Percentiles rank a stretch among this genome's conserved stretches.
Conservation (phyloP, 2,329 filamentous ascomycete genomes). For the Fusarium fracticaudum region DNA sequence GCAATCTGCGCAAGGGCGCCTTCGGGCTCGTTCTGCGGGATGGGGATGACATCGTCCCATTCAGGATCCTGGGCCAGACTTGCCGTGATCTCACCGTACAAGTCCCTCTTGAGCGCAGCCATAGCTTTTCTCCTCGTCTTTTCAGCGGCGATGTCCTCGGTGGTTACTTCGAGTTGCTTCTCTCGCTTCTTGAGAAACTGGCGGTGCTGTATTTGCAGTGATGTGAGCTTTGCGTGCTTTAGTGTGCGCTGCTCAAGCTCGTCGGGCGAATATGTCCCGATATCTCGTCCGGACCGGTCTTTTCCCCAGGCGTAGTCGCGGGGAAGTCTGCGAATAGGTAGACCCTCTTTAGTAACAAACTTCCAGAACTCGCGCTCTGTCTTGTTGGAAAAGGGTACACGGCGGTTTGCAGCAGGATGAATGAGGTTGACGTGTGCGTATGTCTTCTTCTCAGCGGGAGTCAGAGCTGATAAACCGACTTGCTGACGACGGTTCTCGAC, state of each 20-base stretch:
- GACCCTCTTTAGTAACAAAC: slow-evolving; percentile 60
- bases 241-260: slow-evolving; percentile 56
- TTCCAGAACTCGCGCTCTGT: slow-evolving; percentile 68
- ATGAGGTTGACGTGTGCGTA: slow-evolving; percentile 60
- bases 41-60: slow-evolving; percentile 87
- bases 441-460: slow-evolving; percentile 58
- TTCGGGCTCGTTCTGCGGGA: slow-evolving; percentile 84
- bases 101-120: slow-evolving; percentile 59
- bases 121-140: slow-evolving; percentile 60
- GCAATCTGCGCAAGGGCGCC: slow-evolving; percentile 90
- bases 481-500: slow-evolving; percentile 56
- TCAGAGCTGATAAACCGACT: slow-evolving; percentile 56
- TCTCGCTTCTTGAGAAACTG: slow-evolving; percentile 54
- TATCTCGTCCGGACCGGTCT: slow-evolving; percentile 60
- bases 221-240: slow-evolving; percentile 55
- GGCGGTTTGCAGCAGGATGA: slow-evolving; percentile 51
- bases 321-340: slow-evolving; percentile 58
- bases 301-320: slow-evolving; percentile 58
- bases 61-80: slow-evolving; percentile 69
- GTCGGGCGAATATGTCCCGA: slow-evolving; percentile 58
- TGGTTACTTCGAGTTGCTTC: slow-evolving; percentile 36
- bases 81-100: slow-evolving; percentile 62
- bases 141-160: slow-evolving; percentile 58
- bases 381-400: slow-evolving; percentile 54
- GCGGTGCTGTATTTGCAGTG: slow-evolving; percentile 56